A percentile compares a stretch with the other conserved stretches of the same genome.
These are phyloP conservation scores for Pythium plurisporium DNA, from an alignment of 352 stramenopile genomes.

Conservation along the genomic window DNA sequence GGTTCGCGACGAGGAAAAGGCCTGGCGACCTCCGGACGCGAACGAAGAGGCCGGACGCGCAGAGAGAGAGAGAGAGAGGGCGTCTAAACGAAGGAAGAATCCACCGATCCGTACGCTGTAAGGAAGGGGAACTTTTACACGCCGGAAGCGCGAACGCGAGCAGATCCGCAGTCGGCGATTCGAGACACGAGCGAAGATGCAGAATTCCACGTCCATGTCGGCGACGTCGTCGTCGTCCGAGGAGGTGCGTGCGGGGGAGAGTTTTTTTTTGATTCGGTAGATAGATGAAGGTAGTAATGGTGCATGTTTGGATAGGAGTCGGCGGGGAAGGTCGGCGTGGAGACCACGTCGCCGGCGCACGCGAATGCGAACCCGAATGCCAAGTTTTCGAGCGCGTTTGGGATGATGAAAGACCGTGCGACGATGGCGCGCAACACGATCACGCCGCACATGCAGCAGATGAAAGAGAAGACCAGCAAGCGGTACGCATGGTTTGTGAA, in stretches of 20 bases:
- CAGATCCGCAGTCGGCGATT: no score
- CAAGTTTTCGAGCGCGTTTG: slow-evolving; percentile 20
- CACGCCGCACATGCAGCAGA: slow-evolving; percentile 29
- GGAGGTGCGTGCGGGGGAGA: slow-evolving; percentile 1
- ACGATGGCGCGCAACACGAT: slow-evolving; percentile 28
- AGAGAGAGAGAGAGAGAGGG: no score
- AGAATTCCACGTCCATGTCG: slow-evolving; percentile 19
- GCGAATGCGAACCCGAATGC: neutral
- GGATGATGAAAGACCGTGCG: slow-evolving; percentile 27
- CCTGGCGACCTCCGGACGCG: no score
- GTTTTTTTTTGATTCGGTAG: neutral
- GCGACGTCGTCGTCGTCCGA: slow-evolving; percentile 17
- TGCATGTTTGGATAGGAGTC: slow-evolving; percentile 4
- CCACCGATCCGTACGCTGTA: no score
- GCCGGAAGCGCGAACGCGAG: no score
- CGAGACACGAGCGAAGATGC: slow-evolving; percentile 2
- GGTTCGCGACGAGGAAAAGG: neutral
- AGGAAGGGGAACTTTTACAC: no score
- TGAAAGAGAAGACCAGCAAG: slow-evolving; percentile 31
- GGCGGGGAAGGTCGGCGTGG: slow-evolving; percentile 10
- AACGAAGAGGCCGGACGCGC: no score
- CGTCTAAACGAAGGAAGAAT: no score
- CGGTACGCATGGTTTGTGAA: slow-evolving; percentile 12
- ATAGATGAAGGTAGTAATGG: neutral
- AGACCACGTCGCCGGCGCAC: neutral